A percentile compares a stretch with the other conserved stretches of the same genome.
phyloP scores from a whole-genome alignment of 306 rosid genomes.

The Oemleria cerasiformis region DNA sequence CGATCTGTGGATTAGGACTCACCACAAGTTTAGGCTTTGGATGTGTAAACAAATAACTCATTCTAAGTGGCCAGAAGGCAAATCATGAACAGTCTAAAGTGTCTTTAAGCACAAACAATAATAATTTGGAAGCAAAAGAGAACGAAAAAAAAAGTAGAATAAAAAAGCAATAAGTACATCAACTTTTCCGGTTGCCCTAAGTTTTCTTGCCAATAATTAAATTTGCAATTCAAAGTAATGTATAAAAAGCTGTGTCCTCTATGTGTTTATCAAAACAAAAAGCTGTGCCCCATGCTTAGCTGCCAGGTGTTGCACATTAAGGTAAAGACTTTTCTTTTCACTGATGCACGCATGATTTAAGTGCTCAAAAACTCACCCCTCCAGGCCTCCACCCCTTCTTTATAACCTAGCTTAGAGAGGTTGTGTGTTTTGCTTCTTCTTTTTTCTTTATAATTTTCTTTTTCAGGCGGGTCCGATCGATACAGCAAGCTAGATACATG shows the following conservation, averaged over 20 bases:
- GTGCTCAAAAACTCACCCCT: background rate
- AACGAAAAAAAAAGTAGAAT: too few relatives aligned
- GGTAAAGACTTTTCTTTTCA: background rate
- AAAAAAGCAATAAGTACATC: background rate
- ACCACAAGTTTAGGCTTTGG: background rate
- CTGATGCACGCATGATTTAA: background rate
- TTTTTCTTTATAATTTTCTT: too few relatives aligned
- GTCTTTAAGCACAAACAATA: background rate
- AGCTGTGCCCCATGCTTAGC: background rate
- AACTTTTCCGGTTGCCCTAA: conserved; percentile 10
- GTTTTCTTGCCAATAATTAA: background rate
- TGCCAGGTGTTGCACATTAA: background rate
- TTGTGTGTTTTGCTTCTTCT: background rate
- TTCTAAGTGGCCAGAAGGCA: conserved; percentile 1
- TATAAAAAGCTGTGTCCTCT: background rate
- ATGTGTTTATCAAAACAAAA: too few relatives aligned
- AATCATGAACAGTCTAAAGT: conserved; percentile 11
- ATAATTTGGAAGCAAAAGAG: background rate
- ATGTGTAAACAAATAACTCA: background rate
- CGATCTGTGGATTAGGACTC: background rate
- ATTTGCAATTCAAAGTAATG: background rate
- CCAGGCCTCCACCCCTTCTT: background rate
- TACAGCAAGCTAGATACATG: too few relatives aligned
- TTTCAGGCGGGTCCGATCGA: background rate
- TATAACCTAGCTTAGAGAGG: background rate